Evolutionary conservation across 495 filamentous ascomycete genomes (phyloP).

Genomic region (Staphylotrichum tortipilum): DNA sequence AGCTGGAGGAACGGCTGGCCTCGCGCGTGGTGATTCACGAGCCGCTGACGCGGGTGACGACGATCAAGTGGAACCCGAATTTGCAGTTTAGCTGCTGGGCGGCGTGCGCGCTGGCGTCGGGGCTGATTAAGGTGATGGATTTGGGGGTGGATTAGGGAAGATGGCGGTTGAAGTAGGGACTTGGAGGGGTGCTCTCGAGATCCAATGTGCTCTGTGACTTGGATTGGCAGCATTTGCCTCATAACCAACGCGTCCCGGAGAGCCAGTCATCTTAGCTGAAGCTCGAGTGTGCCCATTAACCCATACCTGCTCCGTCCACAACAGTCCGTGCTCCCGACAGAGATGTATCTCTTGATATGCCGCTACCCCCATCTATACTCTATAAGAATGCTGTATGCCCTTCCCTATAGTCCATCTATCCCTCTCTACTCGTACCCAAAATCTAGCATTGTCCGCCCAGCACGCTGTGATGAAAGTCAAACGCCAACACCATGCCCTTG

Average conservation of each 20-base stretch:
- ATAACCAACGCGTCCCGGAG: neutral
- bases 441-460: constrained; percentile 27
- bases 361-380: no score
- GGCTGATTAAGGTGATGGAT: constrained; percentile 39
- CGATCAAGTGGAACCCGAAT: constrained; percentile 42
- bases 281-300: neutral
- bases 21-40: constrained; percentile 36
- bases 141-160: constrained; percentile 29
- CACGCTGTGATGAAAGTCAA: constrained; percentile 39
- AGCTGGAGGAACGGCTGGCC: constrained; percentile 23
- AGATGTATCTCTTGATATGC: no score
- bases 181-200: no score
- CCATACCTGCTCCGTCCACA: no score
- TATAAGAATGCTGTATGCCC: no score
- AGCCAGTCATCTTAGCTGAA: neutral
- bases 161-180: no score
- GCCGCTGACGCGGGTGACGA: constrained; percentile 36
- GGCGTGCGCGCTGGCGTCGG: constrained; percentile 43
- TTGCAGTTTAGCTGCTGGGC: constrained; percentile 43
- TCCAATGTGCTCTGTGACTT: no score
- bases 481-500: constrained; percentile 49
- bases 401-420: no score
- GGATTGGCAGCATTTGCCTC: neutral
- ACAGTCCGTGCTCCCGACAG: no score
- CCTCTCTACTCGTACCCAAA: neutral